These are phyloP conservation scores for Gyromitra esculenta DNA, from an alignment of 2,329 filamentous ascomycete genomes.

Conservation along the genomic window DNA sequence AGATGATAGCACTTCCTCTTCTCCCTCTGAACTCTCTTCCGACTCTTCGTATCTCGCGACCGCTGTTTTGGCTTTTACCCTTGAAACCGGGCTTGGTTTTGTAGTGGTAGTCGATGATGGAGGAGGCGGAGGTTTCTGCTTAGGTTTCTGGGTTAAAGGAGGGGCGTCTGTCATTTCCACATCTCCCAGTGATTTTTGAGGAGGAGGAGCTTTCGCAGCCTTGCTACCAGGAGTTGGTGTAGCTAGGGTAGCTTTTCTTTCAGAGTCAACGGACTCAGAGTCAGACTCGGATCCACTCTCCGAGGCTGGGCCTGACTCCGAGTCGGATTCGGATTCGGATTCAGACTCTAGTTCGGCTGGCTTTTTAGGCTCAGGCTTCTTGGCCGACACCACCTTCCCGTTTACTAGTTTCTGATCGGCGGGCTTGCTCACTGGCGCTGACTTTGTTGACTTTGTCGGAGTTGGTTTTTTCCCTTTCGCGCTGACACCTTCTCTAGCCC, in stretches of 20 bases:
- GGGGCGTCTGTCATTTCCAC: neutral
- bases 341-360: neutral
- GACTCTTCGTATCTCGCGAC: constrained; percentile 28
- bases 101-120: neutral
- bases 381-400: neutral
- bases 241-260: constrained; percentile 9
- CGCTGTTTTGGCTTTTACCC: constrained; percentile 22
- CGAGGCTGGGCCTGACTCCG: neutral
- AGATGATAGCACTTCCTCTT: neutral
- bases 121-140: neutral
- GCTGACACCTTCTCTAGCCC: too few species aligned
- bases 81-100: constrained; percentile 3
- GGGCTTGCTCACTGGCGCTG: neutral
- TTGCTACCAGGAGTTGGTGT: constrained; percentile 25
- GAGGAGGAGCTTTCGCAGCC: neutral
- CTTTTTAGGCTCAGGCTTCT: constrained; percentile 5
- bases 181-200: neutral
- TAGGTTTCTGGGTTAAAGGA: neutral
- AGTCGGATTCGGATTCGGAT: neutral
- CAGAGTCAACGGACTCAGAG: constrained; percentile 17
- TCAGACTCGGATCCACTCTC: constrained; percentile 14
- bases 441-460: neutral
- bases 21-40: neutral
- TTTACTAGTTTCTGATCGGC: neutral
- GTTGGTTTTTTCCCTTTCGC: neutral